Base-by-base conservation (phyloP, 1,284 basidiomycete species). In the Marasmius oreades region DNA sequence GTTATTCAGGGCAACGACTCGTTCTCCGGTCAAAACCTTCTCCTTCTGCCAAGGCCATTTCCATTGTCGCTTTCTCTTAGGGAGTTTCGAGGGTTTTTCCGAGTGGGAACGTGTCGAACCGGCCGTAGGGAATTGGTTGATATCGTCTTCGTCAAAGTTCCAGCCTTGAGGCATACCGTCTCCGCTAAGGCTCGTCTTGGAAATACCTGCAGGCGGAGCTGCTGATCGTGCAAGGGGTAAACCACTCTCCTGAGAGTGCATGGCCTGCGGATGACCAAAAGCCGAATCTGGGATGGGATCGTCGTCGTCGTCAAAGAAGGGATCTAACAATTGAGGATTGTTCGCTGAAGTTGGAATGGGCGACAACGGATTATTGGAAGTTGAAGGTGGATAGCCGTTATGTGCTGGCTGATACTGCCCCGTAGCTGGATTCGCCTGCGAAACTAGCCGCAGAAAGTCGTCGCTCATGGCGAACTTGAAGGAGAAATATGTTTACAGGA, bases 281-380 rank as follows among this genome's bases (percentile, higher is more conserved):
- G 82, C 82, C 31, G 84, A 85, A 71, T 87, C 84, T 20, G 83
- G 82, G 31, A 76, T 64, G 61, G 83, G 77, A 59, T 85, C 84
- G 62, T 90, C 88, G 60, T 88, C 86, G 66, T 92, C 89, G 70
- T 89, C 86, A 69, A 92, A 91, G 70, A 92, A 92, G 1, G 89
- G 88, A 70, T 92, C 88, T 70, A 92, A 74, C 54, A 78, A 73
- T 63, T 79, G 76, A 59, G 75, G 75, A 61, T 59, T 46, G 26
- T 50, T 50, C 16, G 47, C 23, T 18, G 47, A 31, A 20, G 18
- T 33, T 16, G 59, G 50, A 54, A 61, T 51, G 57, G 73, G 46
- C 16, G 22, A 53, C 28, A 53, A 55, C 46, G 70, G 70, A 53
- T 63, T 64, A 51, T 65, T 64, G 20, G 71, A 66, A 26, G 73